Evolutionary conservation across 768 basidiomycete genomes (phyloP), one percentile per base, ranked within the genome.

Genomic region (Lyophyllum decastes): DNA sequence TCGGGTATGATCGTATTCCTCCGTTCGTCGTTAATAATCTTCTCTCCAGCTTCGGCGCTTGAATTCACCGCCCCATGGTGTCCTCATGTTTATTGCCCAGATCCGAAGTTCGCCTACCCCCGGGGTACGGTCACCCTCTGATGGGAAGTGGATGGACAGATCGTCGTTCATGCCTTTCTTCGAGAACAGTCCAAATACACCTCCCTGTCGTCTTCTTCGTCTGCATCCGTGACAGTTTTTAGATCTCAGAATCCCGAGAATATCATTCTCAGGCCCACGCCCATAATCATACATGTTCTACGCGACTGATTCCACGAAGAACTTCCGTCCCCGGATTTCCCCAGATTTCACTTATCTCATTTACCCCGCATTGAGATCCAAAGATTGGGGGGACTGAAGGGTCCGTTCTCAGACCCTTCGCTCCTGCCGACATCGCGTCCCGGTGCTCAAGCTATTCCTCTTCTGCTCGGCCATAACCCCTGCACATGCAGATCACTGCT

Each of bases 301-400:
- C 25, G 8, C 4, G 9, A 34, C 54, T 35, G 24, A 41, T 17
- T 5, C 43, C 17, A 35, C 30, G 16, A 52, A 52, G 50, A 52
- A 41, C 56, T 52, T 47, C 50, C 25, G 16, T 57, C 11, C 30
- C 10, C 10, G 30, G 30, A n/a, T n/a, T n/a, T n/a, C n/a, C 22
- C 24, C 30, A 27, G 19, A 27, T 56, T 40, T 24, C 49, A 17
- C 55, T 30, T 44, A 50, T 56, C 55, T 49, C 49, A 46, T 51
- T 43, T 51, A 45, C 44, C 33, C 41, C 43, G 34, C 50, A 52
- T 19, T 35, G 8, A 2, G 47, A 30, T 47, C 27, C 14, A 26
- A 19, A 4, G 41, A 45, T 27, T 14, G 12, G 46, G 25, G 4
- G 6, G 17, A 26, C 11, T 12, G 10, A 12, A 47, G 24, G n/a